Conservation (phyloP, 2,329 filamentous ascomycete genomes). For the Emergomyces orientalis region DNA sequence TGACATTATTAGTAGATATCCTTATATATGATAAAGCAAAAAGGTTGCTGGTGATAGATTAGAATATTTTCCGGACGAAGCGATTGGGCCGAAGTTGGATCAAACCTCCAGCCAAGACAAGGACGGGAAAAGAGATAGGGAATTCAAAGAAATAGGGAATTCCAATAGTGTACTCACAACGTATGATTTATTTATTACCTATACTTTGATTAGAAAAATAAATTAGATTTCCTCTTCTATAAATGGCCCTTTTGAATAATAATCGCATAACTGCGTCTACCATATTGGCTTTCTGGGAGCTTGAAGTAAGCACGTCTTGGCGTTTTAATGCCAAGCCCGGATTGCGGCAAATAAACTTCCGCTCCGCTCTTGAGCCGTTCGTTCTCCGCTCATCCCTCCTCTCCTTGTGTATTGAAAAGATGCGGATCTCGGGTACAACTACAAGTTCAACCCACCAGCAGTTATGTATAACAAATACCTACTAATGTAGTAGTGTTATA, state of each 20-base stretch:
- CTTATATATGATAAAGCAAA: not conserved
- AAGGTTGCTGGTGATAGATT: not conserved
- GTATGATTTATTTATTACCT: not conserved
- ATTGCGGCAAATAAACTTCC: not conserved
- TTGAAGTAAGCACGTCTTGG: not conserved
- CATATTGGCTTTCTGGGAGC: not conserved
- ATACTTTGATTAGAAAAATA: not conserved
- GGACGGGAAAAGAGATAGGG: too few species aligned
- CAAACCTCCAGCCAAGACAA: too few species aligned
- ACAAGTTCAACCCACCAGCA: not conserved
- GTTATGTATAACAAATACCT: not conserved
- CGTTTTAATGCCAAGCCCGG: not conserved
- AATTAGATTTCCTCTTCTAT: too few species aligned
- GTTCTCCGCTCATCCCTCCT: not conserved
- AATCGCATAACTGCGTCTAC: not conserved
- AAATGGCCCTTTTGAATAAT: not conserved
- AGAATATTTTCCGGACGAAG: not conserved
- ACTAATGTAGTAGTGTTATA: not conserved
- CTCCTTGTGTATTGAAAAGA: too few species aligned
- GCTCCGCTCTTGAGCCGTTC: not conserved
- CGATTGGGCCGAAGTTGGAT: not conserved
- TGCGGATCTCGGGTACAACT: not conserved
- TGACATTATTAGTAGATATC: not conserved
- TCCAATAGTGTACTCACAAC: not conserved
- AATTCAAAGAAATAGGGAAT: not conserved